phyloP scores from a whole-genome alignment of 352 stramenopile genomes.

The Phytophthora megakarya region DNA sequence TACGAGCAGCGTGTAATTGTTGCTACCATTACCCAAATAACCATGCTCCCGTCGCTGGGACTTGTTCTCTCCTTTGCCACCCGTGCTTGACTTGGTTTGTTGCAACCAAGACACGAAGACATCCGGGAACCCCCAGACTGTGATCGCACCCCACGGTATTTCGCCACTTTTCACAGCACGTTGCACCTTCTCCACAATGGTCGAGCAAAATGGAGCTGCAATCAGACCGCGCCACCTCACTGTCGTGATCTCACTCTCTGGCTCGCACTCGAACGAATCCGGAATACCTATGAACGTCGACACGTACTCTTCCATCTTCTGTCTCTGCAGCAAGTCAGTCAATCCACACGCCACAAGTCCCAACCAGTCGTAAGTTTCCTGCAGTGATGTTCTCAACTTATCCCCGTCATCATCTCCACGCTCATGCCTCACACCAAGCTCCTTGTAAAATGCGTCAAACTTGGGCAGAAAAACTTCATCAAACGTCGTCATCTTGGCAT shows the following conservation, averaged over 20 bases:
- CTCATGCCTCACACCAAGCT: constrained; percentile 14
- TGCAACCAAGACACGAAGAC: constrained; percentile 74
- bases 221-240: constrained; percentile 85
- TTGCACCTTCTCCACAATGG: constrained; percentile 57
- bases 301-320: constrained; percentile 74
- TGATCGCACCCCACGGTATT: constrained; percentile 73
- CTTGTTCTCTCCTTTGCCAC: constrained; percentile 27
- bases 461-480: constrained; percentile 59
- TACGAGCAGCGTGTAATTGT: constrained; percentile 77
- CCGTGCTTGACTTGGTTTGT: constrained; percentile 32
- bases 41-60: constrained; percentile 61
- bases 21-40: constrained; percentile 74
- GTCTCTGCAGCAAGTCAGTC: constrained; percentile 52
- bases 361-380: constrained; percentile 78
- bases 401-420: constrained; percentile 18
- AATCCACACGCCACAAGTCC: constrained; percentile 71
- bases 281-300: constrained; percentile 65
- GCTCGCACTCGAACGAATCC: constrained; percentile 45
- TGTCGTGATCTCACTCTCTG: constrained; percentile 43
- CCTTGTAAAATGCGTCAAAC: constrained; percentile 50
- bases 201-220: constrained; percentile 53
- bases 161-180: constrained; percentile 47
- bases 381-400: constrained; percentile 42
- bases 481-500: constrained; percentile 46
- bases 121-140: constrained; percentile 83